Evolutionary conservation across 2,329 filamentous ascomycete genomes (phyloP), one percentile per base, ranked within the genome.

Genomic region (Ophioceras dolichostomum): DNA sequence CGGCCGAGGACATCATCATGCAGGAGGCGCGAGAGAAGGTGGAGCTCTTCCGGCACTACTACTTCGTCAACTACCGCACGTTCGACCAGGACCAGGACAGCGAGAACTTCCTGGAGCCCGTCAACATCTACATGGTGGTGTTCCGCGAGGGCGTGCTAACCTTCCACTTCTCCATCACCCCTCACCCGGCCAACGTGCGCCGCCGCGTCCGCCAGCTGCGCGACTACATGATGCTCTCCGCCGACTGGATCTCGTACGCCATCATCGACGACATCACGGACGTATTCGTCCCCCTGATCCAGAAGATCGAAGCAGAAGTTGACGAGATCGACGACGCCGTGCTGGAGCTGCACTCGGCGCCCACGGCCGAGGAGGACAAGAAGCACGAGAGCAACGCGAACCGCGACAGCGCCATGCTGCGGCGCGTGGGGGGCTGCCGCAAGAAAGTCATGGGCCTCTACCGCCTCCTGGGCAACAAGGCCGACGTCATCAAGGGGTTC

Each of bases 211-310:
- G 91, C 10, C 91, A 98, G 57, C 64, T 98, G 33, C 84, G 84
- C 45, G 91, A 98, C 57, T 98, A 94, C 56, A 72, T 96, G 49
- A 84, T 94, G 31, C 67, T 96, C 10, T 89, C 83, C 33, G 85
- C 89, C 0, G 91, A 98, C 56, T 98, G 91, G 91, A 95, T 98
- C 48, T 94, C 86, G 7, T 98, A 98, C 53, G 91, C 88, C 34
- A 83, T 95, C 46, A 95, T 96, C 45, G 91, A 98, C 59, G 91
- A 98, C 55, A 94, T 98, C 49, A 98, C 91, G 5, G 91, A 98
- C 56, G 88, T 87, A 3, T 98, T 95, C 52, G 83, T 82, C 5
- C 91, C 91, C 0, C 65, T 96, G 34, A 95, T 98, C 39, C 83
- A 94, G 49, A 77, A 73, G 18, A 94, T 98, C 36, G 91, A 98